phyloP scores from a whole-genome alignment of 2,329 filamentous ascomycete species.

The Camillea tinctor region DNA sequence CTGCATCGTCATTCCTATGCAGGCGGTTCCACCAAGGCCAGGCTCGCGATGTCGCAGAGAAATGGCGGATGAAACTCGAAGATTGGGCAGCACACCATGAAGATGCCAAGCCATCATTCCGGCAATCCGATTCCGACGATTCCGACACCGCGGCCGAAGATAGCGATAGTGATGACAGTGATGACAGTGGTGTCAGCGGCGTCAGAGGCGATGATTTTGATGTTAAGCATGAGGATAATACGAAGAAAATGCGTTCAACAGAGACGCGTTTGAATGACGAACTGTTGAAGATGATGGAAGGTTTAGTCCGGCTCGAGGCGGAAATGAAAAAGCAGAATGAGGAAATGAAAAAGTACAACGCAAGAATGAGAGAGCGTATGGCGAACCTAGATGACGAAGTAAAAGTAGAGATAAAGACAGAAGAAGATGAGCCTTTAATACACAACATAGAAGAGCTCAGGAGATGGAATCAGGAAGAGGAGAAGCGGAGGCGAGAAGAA shows the following conservation, averaged over 20 bases:
- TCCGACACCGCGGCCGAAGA: background rate
- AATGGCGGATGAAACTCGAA: constrained; percentile 11
- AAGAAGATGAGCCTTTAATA: background rate
- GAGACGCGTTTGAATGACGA: constrained; percentile 1
- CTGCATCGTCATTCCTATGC: constrained; percentile 10
- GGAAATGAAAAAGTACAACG: constrained; percentile 1
- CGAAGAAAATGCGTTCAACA: background rate
- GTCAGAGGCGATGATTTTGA: background rate
- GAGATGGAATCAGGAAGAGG: constrained; percentile 3
- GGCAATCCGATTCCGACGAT: background rate
- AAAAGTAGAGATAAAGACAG: background rate
- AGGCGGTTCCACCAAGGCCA: constrained; percentile 5
- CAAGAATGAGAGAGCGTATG: too few species aligned
- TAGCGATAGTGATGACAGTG: background rate
- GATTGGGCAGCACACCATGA: background rate
- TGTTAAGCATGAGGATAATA: constrained; percentile 1
- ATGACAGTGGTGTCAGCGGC: background rate
- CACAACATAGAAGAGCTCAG: background rate
- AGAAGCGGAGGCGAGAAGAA: constrained; percentile 4
- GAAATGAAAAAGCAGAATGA: constrained; percentile 2
- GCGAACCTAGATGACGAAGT: background rate
- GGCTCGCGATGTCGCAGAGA: background rate
- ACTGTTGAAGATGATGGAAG: constrained; percentile 2
- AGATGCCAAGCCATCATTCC: background rate
- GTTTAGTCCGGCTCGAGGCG: background rate